Conservation (phyloP, 257 asterid genomes). For the Verbena officinalis region DNA sequence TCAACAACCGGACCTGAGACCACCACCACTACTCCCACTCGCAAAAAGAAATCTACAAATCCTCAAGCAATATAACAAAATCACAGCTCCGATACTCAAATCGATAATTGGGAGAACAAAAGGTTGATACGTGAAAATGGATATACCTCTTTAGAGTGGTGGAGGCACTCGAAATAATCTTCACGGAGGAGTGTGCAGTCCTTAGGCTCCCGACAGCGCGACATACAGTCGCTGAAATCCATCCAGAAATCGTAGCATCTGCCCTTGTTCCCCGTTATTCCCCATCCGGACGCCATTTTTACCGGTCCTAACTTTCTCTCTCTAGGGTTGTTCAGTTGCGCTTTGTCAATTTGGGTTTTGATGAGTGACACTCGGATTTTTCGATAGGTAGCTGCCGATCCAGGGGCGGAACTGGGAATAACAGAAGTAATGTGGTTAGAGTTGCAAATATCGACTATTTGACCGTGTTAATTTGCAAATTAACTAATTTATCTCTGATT, state of each 20-base stretch:
- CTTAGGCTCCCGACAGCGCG: constrained; percentile 85
- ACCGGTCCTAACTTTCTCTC: constrained; percentile 30
- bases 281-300: constrained; percentile 98
- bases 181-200: constrained; percentile 92
- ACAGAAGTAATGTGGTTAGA: background rate
- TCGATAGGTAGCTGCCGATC: background rate
- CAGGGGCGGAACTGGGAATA: constrained; percentile 24
- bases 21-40: background rate
- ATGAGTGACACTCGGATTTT: background rate
- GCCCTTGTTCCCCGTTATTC: constrained; percentile 94
- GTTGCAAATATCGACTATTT: background rate
- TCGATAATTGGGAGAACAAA: background rate
- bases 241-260: constrained; percentile 98
- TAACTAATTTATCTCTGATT: background rate
- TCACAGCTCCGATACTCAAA: constrained; percentile 13
- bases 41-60: background rate
- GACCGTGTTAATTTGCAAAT: background rate
- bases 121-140: background rate
- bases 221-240: constrained; percentile 96
- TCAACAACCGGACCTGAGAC: background rate
- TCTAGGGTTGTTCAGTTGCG: constrained; percentile 35
- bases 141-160: constrained; percentile 91
- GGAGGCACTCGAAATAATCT: constrained; percentile 97
- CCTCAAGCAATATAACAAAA: background rate
- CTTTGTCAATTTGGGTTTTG: constrained; percentile 20